Base-by-base conservation (phyloP, 176 grass and related monocot species). In the Tillandsia fasciculata region DNA sequence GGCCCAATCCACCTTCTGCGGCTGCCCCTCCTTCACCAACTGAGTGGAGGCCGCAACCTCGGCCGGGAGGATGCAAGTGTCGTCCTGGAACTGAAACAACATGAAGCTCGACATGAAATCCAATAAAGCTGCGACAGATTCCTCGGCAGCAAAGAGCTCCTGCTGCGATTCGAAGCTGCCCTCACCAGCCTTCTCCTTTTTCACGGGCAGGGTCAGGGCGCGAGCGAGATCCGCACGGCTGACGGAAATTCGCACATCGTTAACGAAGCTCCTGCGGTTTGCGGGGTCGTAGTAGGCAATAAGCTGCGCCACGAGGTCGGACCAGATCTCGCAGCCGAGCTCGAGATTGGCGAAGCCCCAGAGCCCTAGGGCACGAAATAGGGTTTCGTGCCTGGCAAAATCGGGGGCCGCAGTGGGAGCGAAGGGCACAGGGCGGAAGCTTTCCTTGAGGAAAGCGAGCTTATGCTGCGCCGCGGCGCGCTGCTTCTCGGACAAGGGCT, bases 1-100 rank as follows among this genome's bases (percentile, higher is more conserved):
- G 0, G 72, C 80, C 95, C 95, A 94, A 75, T 99, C 82, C 27
- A 99, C 90, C 89, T 82, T 86, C 69, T 88, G 82, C 13, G 82
- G 65, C 0, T 64, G 79, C n/a, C 87, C 94, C 11, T 90, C 87
- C 79, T 68, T 83, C 51, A 99, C 90, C n/a, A 65, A 12, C 70
- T 77, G 76, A 51, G 86, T 74, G n/a, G 76, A 90, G 26, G 79
- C 53, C 3, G 54, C 86, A 57, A 99, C 82, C 78, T 99, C 95
- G 14, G 57, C 49, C 0, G 90, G 87, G 28, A 90, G 70, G 74
- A 82, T 78, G 78, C 87, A 90, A 33, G 86, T 82, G 52, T 88
- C 94, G 20, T 78, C 86, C 72, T 77, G 78, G 64, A 93, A 87
- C 53, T 75, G 77, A 51, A 83, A 86, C 23, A 94, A 51, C 72